Evolutionary conservation across 73 alveolate genomes (phyloP).

Genomic region (Halteria grandinella): DNA sequence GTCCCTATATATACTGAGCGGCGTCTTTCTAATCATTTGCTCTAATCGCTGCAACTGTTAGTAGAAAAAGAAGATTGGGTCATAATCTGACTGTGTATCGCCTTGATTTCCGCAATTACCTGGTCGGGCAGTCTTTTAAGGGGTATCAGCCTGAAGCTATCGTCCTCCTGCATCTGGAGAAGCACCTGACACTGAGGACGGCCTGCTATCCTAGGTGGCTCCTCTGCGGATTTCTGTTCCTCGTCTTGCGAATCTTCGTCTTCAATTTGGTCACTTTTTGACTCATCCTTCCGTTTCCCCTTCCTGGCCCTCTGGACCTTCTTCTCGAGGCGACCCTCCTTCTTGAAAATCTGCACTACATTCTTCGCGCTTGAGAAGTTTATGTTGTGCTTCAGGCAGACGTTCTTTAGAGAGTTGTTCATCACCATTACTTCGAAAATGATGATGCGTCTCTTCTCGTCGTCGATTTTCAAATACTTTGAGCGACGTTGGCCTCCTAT

Average conservation of each 20-base stretch:
- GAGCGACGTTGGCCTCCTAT: no score
- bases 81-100: background rate
- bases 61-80: constrained; percentile 8
- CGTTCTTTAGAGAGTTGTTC: constrained; percentile 38
- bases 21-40: no score
- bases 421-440: constrained; percentile 59
- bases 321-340: constrained; percentile 64
- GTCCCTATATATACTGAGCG: no score
- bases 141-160: background rate
- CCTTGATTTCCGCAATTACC: background rate
- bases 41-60: no score
- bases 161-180: background rate
- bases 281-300: constrained; percentile 16
- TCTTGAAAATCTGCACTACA: constrained; percentile 52
- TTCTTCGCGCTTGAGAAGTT: constrained; percentile 63
- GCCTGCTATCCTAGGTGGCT: background rate
- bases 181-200: background rate
- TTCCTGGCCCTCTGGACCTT: constrained; percentile 48
- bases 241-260: constrained; percentile 18
- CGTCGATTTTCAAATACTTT: constrained; percentile 49
- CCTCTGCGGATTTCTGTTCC: constrained; percentile 1
- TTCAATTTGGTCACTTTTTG: constrained; percentile 26
- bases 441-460: constrained; percentile 52
- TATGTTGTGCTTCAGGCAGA: constrained; percentile 43
- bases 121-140: background rate